Base-by-base conservation (phyloP, 2,329 filamentous ascomycete genomes). In the Furcasterigmium sp. region DNA sequence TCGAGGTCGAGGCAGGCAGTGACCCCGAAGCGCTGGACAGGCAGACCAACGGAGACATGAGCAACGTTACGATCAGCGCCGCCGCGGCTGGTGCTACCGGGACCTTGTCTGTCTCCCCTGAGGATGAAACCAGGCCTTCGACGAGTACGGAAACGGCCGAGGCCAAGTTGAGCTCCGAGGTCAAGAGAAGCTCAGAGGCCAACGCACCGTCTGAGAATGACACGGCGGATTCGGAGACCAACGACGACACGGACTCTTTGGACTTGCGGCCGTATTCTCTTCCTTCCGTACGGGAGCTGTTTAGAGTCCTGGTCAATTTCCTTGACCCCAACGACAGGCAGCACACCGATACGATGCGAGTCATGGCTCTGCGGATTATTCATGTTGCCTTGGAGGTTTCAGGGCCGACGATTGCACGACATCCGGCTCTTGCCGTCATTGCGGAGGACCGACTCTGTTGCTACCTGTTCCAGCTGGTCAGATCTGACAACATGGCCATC, bases 301-400 rank as follows among this genome's bases (percentile, higher is more conserved):
- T 98, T 60, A 77, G 93, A 42, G 93, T 97, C 34, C 71, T 98
- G 20, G 91, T 97, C 36, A 91, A 95, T 61, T 82, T 98, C 14
- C 69, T 98, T 20, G 90, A 98, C 58, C 93, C 94, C 2, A 87
- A 95, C 57, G 91, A 97, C 63, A 84, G 82, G 41, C 87, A 91
- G 54, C 88, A 96, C 62, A 94, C 90, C 3, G 93, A 98, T 59
- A 85, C 88, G 1, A 93, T 97, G 85, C 82, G 91, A 53, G 89
- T 98, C 32, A 98, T 98, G 91, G 93, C 93, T 15, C 69, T 98
- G 51, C 82, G 93, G 35, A 97, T 98, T 50, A 93, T 98, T 43
- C 93, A 98, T 61, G 93, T 98, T 36, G 93, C 93, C 2, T 77
- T 98, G 18, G 93, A 98, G 65, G 91, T 98, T 45, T 90, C 93